These are phyloP conservation scores for Fraxinus floribunda DNA, from an alignment of 305 asterid species.

Conservation along the genomic window DNA sequence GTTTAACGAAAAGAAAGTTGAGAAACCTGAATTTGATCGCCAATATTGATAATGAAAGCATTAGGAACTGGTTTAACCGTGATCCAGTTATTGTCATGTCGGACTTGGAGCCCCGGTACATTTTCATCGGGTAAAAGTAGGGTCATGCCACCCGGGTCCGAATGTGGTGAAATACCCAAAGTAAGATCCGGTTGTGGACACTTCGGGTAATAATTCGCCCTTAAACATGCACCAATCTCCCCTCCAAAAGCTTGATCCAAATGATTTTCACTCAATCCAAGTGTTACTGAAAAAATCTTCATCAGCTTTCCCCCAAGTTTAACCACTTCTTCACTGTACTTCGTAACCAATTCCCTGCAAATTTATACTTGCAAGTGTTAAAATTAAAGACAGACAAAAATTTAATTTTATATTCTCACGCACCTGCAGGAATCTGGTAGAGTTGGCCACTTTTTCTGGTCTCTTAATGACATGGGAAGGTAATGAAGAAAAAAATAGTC, in stretches of 20 bases:
- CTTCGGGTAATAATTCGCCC: too few species aligned
- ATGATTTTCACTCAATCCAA: too few species aligned
- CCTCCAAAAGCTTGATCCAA: too few species aligned
- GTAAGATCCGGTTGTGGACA: too few species aligned
- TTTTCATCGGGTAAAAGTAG: slow-evolving; percentile 42
- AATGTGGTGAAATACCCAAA: too few species aligned
- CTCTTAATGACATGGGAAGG: slow-evolving; percentile 35
- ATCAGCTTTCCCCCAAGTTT: too few species aligned
- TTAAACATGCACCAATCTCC: too few species aligned
- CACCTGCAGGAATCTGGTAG: slow-evolving; percentile 40
- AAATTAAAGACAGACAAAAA: too few species aligned
- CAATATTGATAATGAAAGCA: slow-evolving; percentile 46
- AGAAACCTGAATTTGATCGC: slow-evolving; percentile 52
- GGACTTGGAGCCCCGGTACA: slow-evolving; percentile 48
- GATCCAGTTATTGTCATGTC: slow-evolving; percentile 28
- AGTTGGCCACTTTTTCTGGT: slow-evolving; percentile 42
- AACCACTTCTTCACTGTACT: too few species aligned
- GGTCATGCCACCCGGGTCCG: neutral
- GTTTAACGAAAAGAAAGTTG: neutral
- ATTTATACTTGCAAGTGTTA: too few species aligned
- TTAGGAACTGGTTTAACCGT: slow-evolving; percentile 38
- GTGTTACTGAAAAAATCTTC: too few species aligned
- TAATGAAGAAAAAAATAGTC: slow-evolving; percentile 43
- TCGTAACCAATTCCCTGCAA: too few species aligned
- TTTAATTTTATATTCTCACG: neutral